Evolutionary conservation across 2,329 filamentous ascomycete species (phyloP).

Genomic region (Knoxdaviesia capensis): DNA sequence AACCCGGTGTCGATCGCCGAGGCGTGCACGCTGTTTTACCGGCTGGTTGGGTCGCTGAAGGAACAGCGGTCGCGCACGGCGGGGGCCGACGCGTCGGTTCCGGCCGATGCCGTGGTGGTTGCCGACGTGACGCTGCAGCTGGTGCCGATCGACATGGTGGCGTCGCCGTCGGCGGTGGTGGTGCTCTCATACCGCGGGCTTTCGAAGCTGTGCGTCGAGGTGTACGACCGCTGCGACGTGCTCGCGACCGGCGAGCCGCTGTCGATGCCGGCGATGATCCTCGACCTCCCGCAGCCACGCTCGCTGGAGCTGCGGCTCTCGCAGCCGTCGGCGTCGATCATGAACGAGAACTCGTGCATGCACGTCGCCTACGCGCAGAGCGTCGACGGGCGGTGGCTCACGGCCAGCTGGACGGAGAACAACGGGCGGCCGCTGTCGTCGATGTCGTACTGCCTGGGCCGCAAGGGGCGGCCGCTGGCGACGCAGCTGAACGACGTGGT

Average conservation of each 20-base stretch:
- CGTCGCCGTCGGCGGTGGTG: slow-evolving; percentile 39
- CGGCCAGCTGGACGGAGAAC: slow-evolving; percentile 64
- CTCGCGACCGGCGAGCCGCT: slow-evolving; percentile 28
- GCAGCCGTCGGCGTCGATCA: slow-evolving; percentile 48
- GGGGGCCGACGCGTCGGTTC: slow-evolving; percentile 14
- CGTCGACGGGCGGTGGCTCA: slow-evolving; percentile 58
- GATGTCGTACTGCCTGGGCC: slow-evolving; percentile 50
- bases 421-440: slow-evolving; percentile 53
- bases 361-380: slow-evolving; percentile 65
- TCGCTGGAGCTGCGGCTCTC: slow-evolving; percentile 57
- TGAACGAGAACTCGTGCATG: slow-evolving; percentile 62
- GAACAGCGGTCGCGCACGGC: no score
- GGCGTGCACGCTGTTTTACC: slow-evolving; percentile 54
- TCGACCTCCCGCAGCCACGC: slow-evolving; percentile 50
- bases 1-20: slow-evolving; percentile 42
- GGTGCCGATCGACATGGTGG: slow-evolving; percentile 46
- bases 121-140: slow-evolving; percentile 44
- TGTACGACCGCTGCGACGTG: slow-evolving; percentile 52
- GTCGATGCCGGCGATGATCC: slow-evolving; percentile 49
- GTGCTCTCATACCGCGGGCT: slow-evolving; percentile 41
- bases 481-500: slow-evolving; percentile 42
- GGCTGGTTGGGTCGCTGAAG: slow-evolving; percentile 35
- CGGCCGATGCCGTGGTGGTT: slow-evolving; percentile 47
- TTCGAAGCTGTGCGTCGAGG: slow-evolving; percentile 45
- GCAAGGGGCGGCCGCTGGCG: slow-evolving; percentile 30